Evolutionary conservation across 75 land plant species (phyloP).

Genomic region (Adiantum capillusveneris): DNA sequence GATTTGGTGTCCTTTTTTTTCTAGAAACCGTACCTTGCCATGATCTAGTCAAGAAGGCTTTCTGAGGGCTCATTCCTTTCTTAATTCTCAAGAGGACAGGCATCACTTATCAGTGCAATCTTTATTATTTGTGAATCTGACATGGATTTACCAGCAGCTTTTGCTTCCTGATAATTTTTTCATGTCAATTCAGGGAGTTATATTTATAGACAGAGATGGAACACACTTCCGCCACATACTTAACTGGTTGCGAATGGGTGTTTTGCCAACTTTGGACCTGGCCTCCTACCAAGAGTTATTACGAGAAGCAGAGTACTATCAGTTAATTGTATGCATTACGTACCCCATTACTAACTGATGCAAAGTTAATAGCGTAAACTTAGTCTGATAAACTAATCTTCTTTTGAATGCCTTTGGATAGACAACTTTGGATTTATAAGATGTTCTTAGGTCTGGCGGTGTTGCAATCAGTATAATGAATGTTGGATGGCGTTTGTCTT

Average conservation of each 20-base stretch:
- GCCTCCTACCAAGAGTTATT: constrained; percentile 60
- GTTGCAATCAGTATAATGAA: neutral
- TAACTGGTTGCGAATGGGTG: constrained; percentile 90
- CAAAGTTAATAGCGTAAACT: no score
- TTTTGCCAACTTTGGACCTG: constrained; percentile 44
- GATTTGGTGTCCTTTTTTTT: no score
- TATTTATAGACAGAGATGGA: constrained; percentile 94
- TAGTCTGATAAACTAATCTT: no score
- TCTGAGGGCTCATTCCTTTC: neutral
- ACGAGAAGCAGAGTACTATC: constrained; percentile 89
- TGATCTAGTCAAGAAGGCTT: no score
- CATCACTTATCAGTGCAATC: no score
- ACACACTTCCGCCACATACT: constrained; percentile 83
- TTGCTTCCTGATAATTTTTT: neutral
- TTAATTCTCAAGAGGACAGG: no score
- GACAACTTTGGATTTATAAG: no score
- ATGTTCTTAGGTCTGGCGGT: no score
- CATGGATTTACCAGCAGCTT: no score
- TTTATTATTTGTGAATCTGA: no score
- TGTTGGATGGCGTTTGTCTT: neutral
- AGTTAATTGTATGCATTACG: constrained; percentile 51
- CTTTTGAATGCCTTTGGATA: no score
- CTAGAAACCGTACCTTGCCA: neutral
- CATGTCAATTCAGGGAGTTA: constrained; percentile 39
- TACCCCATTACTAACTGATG: no score